Conservation (phyloP, 768 basidiomycete species). For the Albatrellus ellisii region DNA sequence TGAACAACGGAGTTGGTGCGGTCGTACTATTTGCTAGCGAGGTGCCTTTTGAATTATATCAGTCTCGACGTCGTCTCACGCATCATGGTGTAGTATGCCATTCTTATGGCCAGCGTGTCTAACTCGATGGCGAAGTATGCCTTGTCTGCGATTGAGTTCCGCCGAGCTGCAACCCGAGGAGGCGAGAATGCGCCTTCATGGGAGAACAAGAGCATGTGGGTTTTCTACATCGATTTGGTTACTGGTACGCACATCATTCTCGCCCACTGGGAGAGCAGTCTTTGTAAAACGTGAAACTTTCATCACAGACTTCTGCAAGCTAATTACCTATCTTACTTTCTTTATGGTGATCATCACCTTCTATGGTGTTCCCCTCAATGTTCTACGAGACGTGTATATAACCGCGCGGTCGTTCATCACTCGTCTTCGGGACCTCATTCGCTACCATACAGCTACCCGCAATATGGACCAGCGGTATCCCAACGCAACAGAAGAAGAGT, state of each 20-base stretch:
- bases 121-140: constrained; percentile 75
- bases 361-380: constrained; percentile 93
- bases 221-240: constrained; percentile 86
- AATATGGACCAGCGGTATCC: constrained; percentile 97
- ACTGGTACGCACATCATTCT: constrained; percentile 47
- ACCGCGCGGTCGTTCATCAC: constrained; percentile 88
- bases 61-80: constrained; percentile 9
- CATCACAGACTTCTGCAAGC: constrained; percentile 79
- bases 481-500: constrained; percentile 78
- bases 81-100: constrained; percentile 52
- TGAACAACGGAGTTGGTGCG: constrained; percentile 69
- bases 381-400: constrained; percentile 93
- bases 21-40: constrained; percentile 96
- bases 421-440: constrained; percentile 75
- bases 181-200: constrained; percentile 83
- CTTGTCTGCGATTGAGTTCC: constrained; percentile 69
- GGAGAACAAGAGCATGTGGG: constrained; percentile 97
- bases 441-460: constrained; percentile 86
- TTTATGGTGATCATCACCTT: constrained; percentile 89
- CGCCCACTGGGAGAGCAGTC: constrained; percentile 2
- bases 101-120: constrained; percentile 68
- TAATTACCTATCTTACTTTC: constrained; percentile 85
- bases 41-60: constrained; percentile 29
- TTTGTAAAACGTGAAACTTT: constrained; percentile 4
- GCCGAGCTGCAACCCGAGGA: constrained; percentile 63